phyloP scores from a whole-genome alignment of 495 filamentous ascomycete genomes.

The Filosporella fistucella region DNA sequence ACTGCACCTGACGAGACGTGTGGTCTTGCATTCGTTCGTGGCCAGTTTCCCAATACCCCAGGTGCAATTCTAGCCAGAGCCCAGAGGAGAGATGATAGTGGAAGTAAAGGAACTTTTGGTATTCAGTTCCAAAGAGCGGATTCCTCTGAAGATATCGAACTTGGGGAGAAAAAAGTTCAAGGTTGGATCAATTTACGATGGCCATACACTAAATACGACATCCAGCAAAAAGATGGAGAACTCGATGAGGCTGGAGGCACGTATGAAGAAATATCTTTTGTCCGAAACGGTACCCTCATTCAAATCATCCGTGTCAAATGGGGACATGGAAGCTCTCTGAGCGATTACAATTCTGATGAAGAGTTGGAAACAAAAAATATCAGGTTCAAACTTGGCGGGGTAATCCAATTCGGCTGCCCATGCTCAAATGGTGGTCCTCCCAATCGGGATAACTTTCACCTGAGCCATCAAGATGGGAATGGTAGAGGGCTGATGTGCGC shows the following conservation, averaged over 20 bases:
- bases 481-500: conserved; percentile 4
- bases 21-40: conserved; percentile 11
- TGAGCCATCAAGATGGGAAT: not conserved
- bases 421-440: conserved; percentile 13
- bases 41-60: conserved; percentile 7
- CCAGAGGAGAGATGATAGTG: not conserved
- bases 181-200: conserved; percentile 15
- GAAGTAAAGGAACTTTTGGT: conserved; percentile 9
- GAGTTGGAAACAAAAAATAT: not conserved
- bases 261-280: conserved; percentile 12
- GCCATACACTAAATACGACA: conserved; percentile 13
- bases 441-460: not conserved
- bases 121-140: not conserved
- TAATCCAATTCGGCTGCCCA: conserved; percentile 8
- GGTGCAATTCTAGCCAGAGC: conserved; percentile 15
- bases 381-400: conserved; percentile 5
- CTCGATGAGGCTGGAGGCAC: not conserved
- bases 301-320: conserved; percentile 11
- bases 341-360: not conserved
- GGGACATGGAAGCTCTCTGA: conserved; percentile 5
- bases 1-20: conserved; percentile 12
- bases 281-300: conserved; percentile 6
- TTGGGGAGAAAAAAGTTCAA: conserved; percentile 4
- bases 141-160: not conserved
- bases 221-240: not conserved